These are phyloP conservation scores for Acer yangbiense DNA, from an alignment of 345 rosid genomes.

Conservation along the genomic window DNA sequence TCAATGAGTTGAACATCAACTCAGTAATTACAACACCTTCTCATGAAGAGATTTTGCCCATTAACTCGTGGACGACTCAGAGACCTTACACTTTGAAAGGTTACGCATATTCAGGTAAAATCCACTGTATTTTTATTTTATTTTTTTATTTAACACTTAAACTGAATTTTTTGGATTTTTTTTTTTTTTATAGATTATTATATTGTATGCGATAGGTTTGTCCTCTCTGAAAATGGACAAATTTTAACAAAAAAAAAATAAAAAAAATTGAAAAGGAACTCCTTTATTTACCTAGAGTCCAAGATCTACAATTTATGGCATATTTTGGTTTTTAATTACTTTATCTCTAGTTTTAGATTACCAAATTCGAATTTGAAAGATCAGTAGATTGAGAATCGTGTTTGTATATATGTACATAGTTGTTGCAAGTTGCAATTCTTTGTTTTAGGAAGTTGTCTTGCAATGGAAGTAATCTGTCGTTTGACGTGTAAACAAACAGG, in stretches of 20 bases:
- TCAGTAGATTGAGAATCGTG: neutral
- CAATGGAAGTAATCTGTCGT: slow-evolving; percentile 11
- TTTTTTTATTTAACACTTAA: neutral
- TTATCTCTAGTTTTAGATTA: neutral
- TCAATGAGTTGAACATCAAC: slow-evolving; percentile 88
- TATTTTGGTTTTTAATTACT: neutral
- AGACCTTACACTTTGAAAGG: slow-evolving; percentile 76
- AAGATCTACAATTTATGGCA: neutral
- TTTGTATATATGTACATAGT: neutral
- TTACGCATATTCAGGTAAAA: slow-evolving; percentile 84
- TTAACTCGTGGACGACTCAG: slow-evolving; percentile 84
- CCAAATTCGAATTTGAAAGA: neutral
- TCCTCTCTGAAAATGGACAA: too few relatives aligned
- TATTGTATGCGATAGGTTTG: neutral
- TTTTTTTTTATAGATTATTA: neutral
- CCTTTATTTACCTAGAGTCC: neutral
- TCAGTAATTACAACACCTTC: slow-evolving; percentile 89
- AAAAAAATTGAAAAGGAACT: neutral
- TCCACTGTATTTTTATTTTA: neutral
- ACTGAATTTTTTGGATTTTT: neutral
- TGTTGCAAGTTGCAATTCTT: slow-evolving; percentile 6
- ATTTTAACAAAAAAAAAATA: too few relatives aligned
- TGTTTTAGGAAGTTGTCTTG: neutral
- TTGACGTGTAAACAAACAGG: slow-evolving; percentile 39
- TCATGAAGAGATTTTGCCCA: slow-evolving; percentile 79